A percentile compares a stretch with the other conserved stretches of the same genome.
phyloP scores from a whole-genome alignment of 1,139 yeast genomes.

The Barnettozyma hawaiiensis region DNA sequence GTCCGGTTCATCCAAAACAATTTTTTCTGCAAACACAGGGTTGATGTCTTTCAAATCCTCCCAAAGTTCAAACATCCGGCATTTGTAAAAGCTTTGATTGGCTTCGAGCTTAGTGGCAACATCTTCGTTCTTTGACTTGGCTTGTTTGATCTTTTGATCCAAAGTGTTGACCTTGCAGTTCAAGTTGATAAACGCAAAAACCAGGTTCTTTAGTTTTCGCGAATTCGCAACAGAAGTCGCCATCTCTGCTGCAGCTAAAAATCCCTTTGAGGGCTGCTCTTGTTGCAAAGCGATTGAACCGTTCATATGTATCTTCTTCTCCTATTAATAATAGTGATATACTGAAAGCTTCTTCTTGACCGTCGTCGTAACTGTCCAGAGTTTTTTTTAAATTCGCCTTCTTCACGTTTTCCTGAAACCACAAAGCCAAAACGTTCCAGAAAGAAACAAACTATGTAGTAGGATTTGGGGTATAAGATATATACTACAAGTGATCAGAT shows the following conservation, averaged over 20 bases:
- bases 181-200: slow-evolving; percentile 3
- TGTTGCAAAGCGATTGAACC: not conserved
- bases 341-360: not conserved
- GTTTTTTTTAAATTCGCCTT: not conserved
- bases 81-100: slow-evolving; percentile 1
- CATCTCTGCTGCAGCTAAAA: no score
- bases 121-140: not conserved
- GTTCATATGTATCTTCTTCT: not conserved
- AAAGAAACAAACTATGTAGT: not conserved
- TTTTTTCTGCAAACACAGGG: not conserved
- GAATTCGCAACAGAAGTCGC: not conserved
- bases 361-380: not conserved
- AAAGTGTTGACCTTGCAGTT: slow-evolving; percentile 1
- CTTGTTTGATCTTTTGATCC: not conserved
- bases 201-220: not conserved
- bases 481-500: not conserved
- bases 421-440: not conserved
- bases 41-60: not conserved
- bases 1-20: not conserved
- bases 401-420: not conserved
- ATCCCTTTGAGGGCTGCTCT: no score
- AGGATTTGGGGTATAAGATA: not conserved
- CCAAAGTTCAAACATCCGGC: not conserved
- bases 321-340: not conserved
- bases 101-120: not conserved